phyloP scores from a whole-genome alignment of 129 eudicot species.

The Solidago caesia region DNA sequence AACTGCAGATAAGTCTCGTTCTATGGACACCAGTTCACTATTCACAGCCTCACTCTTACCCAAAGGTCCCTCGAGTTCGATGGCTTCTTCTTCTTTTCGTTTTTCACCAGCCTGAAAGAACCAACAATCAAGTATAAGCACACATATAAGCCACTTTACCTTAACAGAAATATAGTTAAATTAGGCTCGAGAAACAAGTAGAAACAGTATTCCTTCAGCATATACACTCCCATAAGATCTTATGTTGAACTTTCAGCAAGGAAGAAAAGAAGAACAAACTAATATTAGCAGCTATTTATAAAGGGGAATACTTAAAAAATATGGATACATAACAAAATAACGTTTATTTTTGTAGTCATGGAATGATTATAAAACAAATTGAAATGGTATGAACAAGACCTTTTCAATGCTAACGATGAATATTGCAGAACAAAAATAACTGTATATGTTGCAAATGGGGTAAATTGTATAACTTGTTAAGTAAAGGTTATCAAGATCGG shows the following conservation, averaged over 20 bases:
- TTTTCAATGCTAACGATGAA: background rate
- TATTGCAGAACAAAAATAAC: background rate
- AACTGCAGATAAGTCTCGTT: constrained; percentile 67
- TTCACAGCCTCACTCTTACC: constrained; percentile 83
- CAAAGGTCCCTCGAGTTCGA: constrained; percentile 89
- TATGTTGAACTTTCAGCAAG: background rate
- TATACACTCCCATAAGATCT: background rate
- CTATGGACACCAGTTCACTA: constrained; percentile 71
- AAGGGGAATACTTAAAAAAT: background rate
- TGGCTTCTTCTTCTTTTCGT: constrained; percentile 93
- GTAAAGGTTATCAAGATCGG: constrained; percentile 14
- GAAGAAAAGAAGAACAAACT: background rate
- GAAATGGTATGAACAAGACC: background rate
- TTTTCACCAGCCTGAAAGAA: constrained; percentile 89
- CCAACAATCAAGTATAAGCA: constrained; percentile 15
- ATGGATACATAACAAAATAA: background rate
- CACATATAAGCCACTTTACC: constrained; percentile 5
- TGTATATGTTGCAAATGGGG: background rate
- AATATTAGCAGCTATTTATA: constrained; percentile 14
- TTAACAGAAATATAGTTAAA: background rate
- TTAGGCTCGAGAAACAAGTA: constrained; percentile 3
- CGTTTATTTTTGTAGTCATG: background rate
- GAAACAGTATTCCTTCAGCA: background rate
- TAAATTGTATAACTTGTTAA: constrained; percentile 3
- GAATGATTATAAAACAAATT: background rate